Evolutionary conservation across 179 eudicot species (phyloP), one percentile per base, ranked within the genome.

Genomic region (Drosera spatulata): DNA sequence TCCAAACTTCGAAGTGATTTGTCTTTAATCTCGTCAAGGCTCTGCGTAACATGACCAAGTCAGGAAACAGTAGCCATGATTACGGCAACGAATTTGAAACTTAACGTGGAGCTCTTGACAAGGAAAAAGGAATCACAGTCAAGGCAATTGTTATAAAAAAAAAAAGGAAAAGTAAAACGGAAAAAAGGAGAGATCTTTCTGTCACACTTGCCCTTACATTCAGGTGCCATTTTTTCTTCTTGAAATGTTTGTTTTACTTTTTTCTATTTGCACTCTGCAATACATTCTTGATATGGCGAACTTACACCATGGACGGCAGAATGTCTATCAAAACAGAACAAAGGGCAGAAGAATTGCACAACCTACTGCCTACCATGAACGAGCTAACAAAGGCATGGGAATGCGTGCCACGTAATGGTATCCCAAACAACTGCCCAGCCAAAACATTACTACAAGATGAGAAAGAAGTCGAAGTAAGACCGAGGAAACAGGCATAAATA

Each of bases 381-480:
- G 99, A 93, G 85, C 96, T 93, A 59, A 93, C 96, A 84, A 86
- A 93, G 61, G 99, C 99, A 80, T 93, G 99, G 55, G 99, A 93
- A 75, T 93, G 96, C 43, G 96, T 93, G 66, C 99, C 99, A 66
- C 79, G 80, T 38, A 89, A 80, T 39, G 99, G 99, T 73, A 93
- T 93, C 71, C 99, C 99, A 77, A 93, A 93, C 75, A 89, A 75
- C 75, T 75, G 86, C 64, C 95, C 99, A 76, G 99, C 99, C 66
- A 84, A 89, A 61, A 86, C 89, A 72, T 93, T 93, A 88, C 99
- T 93, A 88, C 44, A 65, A 60, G 10, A 62, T 65, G 42, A 61
- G 10, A 51, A 45, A 43, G 60, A 14, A 55, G 50, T 55, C 44
- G 52, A 61, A 51, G 41, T 38, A 9, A 7, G 53, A 33, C 53